Percentiles rank a stretch among this genome's conserved stretches.
Evolutionary conservation across 1,139 yeast species (phyloP).

Genomic region (Pichia sp.): DNA sequence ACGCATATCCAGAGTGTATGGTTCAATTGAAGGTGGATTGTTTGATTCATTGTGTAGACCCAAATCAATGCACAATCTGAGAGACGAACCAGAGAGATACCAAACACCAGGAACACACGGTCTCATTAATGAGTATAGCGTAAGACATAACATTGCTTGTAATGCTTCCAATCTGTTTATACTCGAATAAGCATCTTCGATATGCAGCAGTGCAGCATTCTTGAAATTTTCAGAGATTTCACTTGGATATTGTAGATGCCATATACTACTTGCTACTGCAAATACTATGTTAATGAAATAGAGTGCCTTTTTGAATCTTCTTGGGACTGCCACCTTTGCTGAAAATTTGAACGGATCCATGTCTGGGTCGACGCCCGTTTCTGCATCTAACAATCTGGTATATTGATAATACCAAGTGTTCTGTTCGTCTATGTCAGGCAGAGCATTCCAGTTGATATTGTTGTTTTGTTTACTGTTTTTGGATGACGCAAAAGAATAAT

Average conservation of each 20-base stretch:
- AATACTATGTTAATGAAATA: slow-evolving; percentile 73
- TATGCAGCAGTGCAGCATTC: slow-evolving; percentile 61
- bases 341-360: slow-evolving; percentile 35
- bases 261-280: slow-evolving; percentile 78
- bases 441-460: slow-evolving; percentile 35
- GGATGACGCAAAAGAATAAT: slow-evolving; percentile 60
- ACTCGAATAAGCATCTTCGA: slow-evolving; percentile 58
- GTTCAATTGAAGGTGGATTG: slow-evolving; percentile 35
- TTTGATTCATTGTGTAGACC: slow-evolving; percentile 60
- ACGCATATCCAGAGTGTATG: slow-evolving; percentile 64
- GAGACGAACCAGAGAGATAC: slow-evolving; percentile 82
- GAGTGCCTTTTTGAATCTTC: slow-evolving; percentile 41
- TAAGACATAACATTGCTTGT: slow-evolving; percentile 67
- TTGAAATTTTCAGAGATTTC: slow-evolving; percentile 72
- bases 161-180: slow-evolving; percentile 65
- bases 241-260: slow-evolving; percentile 67
- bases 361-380: slow-evolving; percentile 31
- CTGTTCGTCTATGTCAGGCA: slow-evolving; percentile 30
- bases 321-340: slow-evolving; percentile 45
- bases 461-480: slow-evolving; percentile 23
- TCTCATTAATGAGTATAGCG: slow-evolving; percentile 71
- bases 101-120: slow-evolving; percentile 90
- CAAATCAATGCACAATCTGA: slow-evolving; percentile 76
- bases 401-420: slow-evolving; percentile 48
- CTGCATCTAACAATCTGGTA: slow-evolving; percentile 32